Evolutionary conservation across 2,329 filamentous ascomycete genomes (phyloP), one percentile per base, ranked within the genome.

Genomic region (Venturia pyrina): DNA sequence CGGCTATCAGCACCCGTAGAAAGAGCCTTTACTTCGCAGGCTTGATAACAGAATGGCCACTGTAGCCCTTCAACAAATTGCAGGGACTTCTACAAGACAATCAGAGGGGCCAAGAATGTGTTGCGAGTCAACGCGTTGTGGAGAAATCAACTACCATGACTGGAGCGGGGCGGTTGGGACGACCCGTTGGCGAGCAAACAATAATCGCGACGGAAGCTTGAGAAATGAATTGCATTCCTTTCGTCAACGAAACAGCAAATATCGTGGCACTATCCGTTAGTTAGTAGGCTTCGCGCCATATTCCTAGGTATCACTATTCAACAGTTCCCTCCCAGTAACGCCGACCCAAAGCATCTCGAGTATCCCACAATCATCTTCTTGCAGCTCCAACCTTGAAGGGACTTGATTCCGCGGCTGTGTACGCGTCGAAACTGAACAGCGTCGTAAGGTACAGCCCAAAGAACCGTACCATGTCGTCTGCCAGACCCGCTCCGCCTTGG

Each of bases 361-460:
- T 11, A 21, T 13, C 17, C 19, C 53, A 2, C 15, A 11, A 59
- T 59, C 32, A 59, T 59, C 53, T 59, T 59, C 53, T 34, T 37
- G 53, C 53, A 59, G 53, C 53, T 59, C 53, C 53, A 34, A 59
- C 28, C 28, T 64, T 64, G 69, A 80, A 81, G 7, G 78, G 73
- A 68, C 78, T 80, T 65, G 74, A 73, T 68, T 78, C 74, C 5
- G 79, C 79, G 4, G 78, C 76, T 68, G 73, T 73, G 67, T 74
- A 77, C 32, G 77, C 72, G 71, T 81, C 78, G 62, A 81, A 77
- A 7, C 75, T 75, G 64, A 81, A 79, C 65, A 81, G 68, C 65
- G 76, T 81, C 43, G 75, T 73, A 6, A 81, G 69, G 68, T 81
- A 81, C 62, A 81, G 68, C 46, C 75, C 79, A n/a, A 80, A 60